Evolutionary conservation across 2,329 filamentous ascomycete species (phyloP), one percentile per base, ranked within the genome.

Genomic region (Aspergillus flavus): DNA sequence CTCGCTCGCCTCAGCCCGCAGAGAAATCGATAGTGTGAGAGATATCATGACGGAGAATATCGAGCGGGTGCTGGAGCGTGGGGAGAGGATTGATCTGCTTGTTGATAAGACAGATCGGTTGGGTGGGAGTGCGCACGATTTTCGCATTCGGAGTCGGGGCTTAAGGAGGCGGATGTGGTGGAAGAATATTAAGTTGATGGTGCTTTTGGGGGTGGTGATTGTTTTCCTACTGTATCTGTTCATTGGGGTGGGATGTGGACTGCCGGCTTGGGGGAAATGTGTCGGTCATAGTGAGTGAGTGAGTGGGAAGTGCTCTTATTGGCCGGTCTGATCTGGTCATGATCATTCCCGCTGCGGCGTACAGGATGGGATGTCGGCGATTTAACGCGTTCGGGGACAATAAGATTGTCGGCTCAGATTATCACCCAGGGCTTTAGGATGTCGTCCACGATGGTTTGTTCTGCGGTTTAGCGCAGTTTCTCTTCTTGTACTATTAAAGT

Each of bases 121-220:
- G 45, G 95, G 94, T 16, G 92, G 92, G 32, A 95, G 89, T 76
- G 93, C 95, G 59, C 85, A 90, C 71, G 95, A 99, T 76, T 99
- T 99, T 76, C 84, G 95, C 58, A 89, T 98, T 21, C 85, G 94
- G 69, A 96, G 91, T 76, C 84, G 93, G 30, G 93, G 93, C 1
- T 79, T 99, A 71, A 91, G 95, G 82, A 86, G 96, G 75, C 87
- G 90, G 79, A 98, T 99, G 95, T 99, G 95, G 95, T 98, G 94
- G 94, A 98, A 98, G 89, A 98, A 99, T 78, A 86, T 96, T 53
- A 96, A 96, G 82, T 81, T 99, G 70, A 97, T 98, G 93, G 89
- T 87, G 7, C 78, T 99, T 70, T 74, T 97, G 52, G 92, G 94
- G 1, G 79, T 95, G 36, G 83, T 85, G 34, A 74, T 84, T 26